Conservation (phyloP, 805 yeast species). For the Metschnikowia similis region DNA sequence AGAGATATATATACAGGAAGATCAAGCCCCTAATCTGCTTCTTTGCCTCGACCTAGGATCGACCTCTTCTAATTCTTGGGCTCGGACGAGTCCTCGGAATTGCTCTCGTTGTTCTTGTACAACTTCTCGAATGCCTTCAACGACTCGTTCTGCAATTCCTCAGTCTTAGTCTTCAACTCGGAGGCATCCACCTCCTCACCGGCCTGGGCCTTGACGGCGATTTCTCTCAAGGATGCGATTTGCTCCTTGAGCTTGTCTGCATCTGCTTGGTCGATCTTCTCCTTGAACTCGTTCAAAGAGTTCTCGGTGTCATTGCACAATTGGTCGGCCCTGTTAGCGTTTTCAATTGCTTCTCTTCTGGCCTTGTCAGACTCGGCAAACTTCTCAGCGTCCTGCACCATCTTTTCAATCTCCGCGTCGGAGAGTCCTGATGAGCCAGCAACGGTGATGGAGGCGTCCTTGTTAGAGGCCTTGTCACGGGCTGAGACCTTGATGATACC, state of each 20-base stretch:
- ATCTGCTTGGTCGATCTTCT: slow-evolving; percentile 42
- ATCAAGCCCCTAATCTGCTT: slow-evolving; percentile 16
- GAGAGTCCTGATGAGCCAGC: slow-evolving; percentile 94
- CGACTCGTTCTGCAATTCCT: slow-evolving; percentile 69
- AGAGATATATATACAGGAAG: slow-evolving; percentile 17
- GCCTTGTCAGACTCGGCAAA: slow-evolving; percentile 85
- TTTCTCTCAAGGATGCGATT: slow-evolving; percentile 43
- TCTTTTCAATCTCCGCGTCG: slow-evolving; percentile 83
- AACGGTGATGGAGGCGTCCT: slow-evolving; percentile 92
- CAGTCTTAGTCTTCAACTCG: slow-evolving; percentile 67
- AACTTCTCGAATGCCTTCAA: slow-evolving; percentile 74
- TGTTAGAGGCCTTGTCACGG: slow-evolving; percentile 87
- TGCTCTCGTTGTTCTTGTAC: slow-evolving; percentile 24
- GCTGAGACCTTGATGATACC: slow-evolving; percentile 96
- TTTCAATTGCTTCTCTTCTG: slow-evolving; percentile 76
- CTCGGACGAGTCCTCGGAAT: slow-evolving; percentile 22
- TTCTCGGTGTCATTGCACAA: slow-evolving; percentile 54
- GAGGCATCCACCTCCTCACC: slow-evolving; percentile 60
- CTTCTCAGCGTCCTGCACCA: slow-evolving; percentile 89
- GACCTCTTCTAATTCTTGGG: slow-evolving; percentile 21
- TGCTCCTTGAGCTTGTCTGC: slow-evolving; percentile 40
- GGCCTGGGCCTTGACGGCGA: slow-evolving; percentile 60
- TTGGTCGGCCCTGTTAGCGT: slow-evolving; percentile 80
- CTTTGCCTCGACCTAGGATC: slow-evolving; percentile 15
- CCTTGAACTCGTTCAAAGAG: slow-evolving; percentile 46